A percentile compares a stretch with the other conserved stretches of the same genome.
Conservation (phyloP, 805 yeast species). For the Starmera dryadoides region DNA sequence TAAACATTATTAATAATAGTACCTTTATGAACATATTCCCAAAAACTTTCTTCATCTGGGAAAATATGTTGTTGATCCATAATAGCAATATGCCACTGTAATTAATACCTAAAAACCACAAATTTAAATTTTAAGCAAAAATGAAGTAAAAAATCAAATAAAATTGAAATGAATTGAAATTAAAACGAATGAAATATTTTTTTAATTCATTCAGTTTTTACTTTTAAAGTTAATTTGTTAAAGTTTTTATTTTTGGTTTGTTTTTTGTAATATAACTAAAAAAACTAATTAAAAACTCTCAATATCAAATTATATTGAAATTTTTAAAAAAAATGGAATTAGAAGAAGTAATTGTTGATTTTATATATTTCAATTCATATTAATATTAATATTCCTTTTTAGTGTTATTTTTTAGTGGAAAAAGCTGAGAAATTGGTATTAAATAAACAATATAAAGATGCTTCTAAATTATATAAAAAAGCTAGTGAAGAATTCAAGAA, state of each 20-base stretch:
- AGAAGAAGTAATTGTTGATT: not conserved
- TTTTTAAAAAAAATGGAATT: not conserved
- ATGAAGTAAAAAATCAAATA: not conserved
- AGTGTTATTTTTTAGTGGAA: conserved; percentile 45
- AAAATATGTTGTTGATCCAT: not conserved
- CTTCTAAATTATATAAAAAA: conserved; percentile 30
- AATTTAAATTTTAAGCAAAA: too few relatives aligned
- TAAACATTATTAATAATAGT: conserved; percentile 5
- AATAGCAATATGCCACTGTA: not conserved
- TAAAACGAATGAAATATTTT: too few relatives aligned
- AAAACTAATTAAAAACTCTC: too few relatives aligned
- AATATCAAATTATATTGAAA: too few relatives aligned
- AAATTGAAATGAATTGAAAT: not conserved
- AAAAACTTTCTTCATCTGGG: not conserved
- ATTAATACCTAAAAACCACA: too few relatives aligned
- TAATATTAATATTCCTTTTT: too few relatives aligned
- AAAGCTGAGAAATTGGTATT: conserved; percentile 43
- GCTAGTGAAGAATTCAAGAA: conserved; percentile 28
- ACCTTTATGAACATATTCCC: conserved; percentile 3
- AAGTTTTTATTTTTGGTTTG: too few relatives aligned
- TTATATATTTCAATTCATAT: not conserved
- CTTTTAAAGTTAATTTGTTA: too few relatives aligned
- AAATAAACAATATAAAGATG: conserved; percentile 33
- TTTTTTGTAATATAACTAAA: too few relatives aligned
- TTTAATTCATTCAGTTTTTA: too few relatives aligned